Base-by-base conservation (phyloP, 2,329 filamentous ascomycete species). In the Karstenula rhodostoma region DNA sequence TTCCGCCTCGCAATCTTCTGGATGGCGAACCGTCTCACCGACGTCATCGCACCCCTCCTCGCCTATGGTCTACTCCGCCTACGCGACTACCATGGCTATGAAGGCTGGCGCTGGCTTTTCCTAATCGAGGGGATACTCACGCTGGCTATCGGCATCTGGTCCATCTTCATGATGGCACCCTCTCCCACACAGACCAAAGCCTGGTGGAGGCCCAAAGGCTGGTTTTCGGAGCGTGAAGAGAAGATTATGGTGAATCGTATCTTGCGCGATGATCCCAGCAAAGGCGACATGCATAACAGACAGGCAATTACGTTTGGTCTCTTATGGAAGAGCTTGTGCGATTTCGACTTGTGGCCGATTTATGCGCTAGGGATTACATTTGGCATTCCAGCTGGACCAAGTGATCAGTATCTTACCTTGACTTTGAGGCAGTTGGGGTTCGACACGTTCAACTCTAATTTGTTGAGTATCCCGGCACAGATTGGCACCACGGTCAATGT, bases 151-250 rank as follows among this genome's bases (percentile, higher is more conserved):
- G 70, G 70, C 27, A 50, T 70, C 15, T 52, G 58, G 33, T 64
- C 68, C 2, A 61, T 67, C 43, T 67, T 71, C 55, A 66, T 76
- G 23, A 74, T 79, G 64, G 73, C 77, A 1, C 67, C 78, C 0
- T 74, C 87, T 0, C 89, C 89, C 0, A 88, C 86, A 0, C 82
- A 86, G 48, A 92, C 90, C 3, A 65, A 62, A 44, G 53, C 56
- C 13, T 63, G 59, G 57, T 62, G 59, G 56, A 42, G 56, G 2
- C 58, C 58, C 10, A 84, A 84, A 56, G 87, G 88, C 8, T 89
- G 88, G 88, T 89, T 89, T 72, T 85, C 79, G 0, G 87, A 89
- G 67, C 81, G 82, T 2, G 86, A 91, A 67, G 88, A 90, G 66
- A 82, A 85, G 55, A 90, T 90, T 70, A 86, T 90, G 82, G 82